Evolutionary conservation across 169 alveolate genomes (phyloP), one percentile per base, ranked within the genome.

Genomic region (Eimeria praecox): DNA sequence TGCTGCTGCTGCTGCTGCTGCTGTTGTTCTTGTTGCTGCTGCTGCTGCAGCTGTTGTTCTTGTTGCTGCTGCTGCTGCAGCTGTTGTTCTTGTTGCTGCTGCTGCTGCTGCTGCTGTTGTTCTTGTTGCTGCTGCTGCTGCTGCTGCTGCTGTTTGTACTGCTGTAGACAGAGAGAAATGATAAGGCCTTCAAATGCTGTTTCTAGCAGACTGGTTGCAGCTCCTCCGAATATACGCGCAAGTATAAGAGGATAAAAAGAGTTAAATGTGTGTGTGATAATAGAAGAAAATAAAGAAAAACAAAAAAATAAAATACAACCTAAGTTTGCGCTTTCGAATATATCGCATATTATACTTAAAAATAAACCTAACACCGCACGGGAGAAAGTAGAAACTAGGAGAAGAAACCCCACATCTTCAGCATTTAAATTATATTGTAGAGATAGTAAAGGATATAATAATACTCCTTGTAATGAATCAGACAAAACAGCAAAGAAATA

Each of bases 201-300:
- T 30, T 90, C 95, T 30, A 90, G 27, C 16, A 90, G 33, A 64
- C 80, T 73, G n/a, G 80, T 38, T 14, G 90, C 95, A 12, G 33
- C 80, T 3, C 95, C 95, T 33, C 95, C 95, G 18, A 90, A 22
- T 56, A 71, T 56, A 8, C 95, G 16, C 8, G 88, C 95, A 24
- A 73, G 90, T 3, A 73, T 52, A 4, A 90, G 90, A 20, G n/a
- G 30, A 14, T 89, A 33, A 69, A 73, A 90, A 77, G 66, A 27
- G 42, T 46, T 44, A 69, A 40, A 46, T 27, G n/a, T 16, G 82
- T 90, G 89, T 9, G 95, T 71, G 44, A 90, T 40, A 14, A n/a
- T 1, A n/a, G 88, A 73, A 16, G 95, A 42, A 12, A 38, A 52
- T 9, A 75, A 5, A n/a, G 90, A 90, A 49, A 9, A 44, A 38